Evolutionary conservation across 306 rosid genomes (phyloP).

Genomic region (Dalbergia cochinchinensis): DNA sequence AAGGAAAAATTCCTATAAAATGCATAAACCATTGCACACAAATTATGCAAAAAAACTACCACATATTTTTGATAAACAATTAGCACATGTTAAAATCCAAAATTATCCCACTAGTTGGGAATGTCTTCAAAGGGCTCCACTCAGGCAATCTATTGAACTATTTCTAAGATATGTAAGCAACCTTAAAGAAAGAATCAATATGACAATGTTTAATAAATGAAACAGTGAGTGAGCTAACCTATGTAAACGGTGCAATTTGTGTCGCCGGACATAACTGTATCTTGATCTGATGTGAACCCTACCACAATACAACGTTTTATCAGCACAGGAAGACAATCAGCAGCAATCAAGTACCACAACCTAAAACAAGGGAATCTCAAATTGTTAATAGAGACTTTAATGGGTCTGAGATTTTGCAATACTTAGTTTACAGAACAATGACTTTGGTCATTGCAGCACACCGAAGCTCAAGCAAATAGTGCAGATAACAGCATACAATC

Average conservation of each 20-base stretch:
- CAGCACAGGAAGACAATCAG: slow-evolving; percentile 12
- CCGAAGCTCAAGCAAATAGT: background rate
- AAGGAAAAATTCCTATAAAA: background rate
- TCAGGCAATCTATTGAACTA: background rate
- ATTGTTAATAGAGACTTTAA: background rate
- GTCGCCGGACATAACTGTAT: slow-evolving; percentile 55
- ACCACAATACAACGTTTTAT: background rate
- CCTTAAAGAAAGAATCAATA: background rate
- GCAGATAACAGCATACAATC: background rate
- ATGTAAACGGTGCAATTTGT: slow-evolving; percentile 61
- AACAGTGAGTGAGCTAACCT: slow-evolving; percentile 43
- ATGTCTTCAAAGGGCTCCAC: background rate
- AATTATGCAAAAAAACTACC: background rate
- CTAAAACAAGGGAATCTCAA: slow-evolving; percentile 20
- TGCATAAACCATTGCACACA: background rate
- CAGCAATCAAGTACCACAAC: background rate
- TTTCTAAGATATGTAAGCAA: background rate
- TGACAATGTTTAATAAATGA: background rate
- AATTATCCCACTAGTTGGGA: background rate
- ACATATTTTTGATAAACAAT: background rate
- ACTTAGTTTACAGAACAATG: background rate
- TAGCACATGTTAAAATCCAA: background rate
- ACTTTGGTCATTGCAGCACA: slow-evolving; percentile 18
- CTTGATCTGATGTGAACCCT: slow-evolving; percentile 48
- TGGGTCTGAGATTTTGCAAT: background rate